A percentile compares a stretch with the other conserved stretches of the same genome.
phyloP scores from a whole-genome alignment of 2,329 filamentous ascomycete genomes.

The Sclerotinia nivalis region DNA sequence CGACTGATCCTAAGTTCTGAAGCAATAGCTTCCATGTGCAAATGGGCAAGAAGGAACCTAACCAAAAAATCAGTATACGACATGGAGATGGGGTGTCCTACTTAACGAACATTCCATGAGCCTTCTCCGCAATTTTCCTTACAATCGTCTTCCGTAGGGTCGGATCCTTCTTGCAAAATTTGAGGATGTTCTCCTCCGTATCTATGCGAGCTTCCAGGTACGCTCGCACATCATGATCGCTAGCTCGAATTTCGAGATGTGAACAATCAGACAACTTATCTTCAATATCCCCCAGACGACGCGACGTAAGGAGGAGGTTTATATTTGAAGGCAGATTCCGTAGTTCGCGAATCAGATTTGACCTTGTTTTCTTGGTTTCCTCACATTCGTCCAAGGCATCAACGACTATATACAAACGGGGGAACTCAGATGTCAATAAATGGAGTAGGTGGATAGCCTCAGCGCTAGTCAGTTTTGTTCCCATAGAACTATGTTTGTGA shows the following conservation, averaged over 20 bases:
- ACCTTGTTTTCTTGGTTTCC: conserved; percentile 3
- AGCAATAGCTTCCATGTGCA: conserved; percentile 41
- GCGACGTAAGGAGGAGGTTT: conserved; percentile 42
- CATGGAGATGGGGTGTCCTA: background rate
- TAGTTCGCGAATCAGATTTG: conserved; percentile 37
- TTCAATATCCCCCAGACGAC: conserved; percentile 36
- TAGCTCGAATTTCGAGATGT: conserved; percentile 40
- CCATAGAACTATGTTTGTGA: conserved; percentile 30
- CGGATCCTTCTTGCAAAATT: conserved; percentile 21
- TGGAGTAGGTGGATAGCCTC: conserved; percentile 33
- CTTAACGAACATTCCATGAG: conserved; percentile 21
- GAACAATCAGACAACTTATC: conserved; percentile 29
- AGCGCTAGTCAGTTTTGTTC: conserved; percentile 27
- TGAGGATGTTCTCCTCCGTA: conserved; percentile 12
- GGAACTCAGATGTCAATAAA: conserved; percentile 27
- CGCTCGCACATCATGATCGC: conserved; percentile 37
- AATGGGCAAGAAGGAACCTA: conserved; percentile 39
- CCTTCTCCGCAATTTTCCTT: conserved; percentile 1
- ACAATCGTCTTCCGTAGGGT: conserved; percentile 12
- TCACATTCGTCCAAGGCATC: conserved; percentile 33
- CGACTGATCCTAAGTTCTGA: conserved; percentile 36
- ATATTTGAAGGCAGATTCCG: conserved; percentile 29
- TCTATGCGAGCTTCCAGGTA: conserved; percentile 15
- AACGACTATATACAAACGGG: conserved; percentile 30
- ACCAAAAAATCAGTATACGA: background rate